phyloP scores from a whole-genome alignment of 1,284 basidiomycete species.

The Cutaneotrichosporon arboriforme region DNA sequence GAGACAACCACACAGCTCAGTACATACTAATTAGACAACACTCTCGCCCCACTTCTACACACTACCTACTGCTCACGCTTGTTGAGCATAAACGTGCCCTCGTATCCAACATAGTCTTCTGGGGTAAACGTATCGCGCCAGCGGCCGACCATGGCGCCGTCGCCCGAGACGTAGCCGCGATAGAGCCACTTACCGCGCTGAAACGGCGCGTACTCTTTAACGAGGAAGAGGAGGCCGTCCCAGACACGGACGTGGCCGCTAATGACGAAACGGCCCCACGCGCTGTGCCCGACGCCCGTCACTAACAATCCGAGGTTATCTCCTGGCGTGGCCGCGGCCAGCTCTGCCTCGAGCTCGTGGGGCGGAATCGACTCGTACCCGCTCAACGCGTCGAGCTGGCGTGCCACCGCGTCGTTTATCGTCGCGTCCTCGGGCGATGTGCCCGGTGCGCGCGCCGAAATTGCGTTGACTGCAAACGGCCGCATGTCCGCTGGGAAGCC shows the following conservation, averaged over 20 bases:
- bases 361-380: constrained; percentile 40
- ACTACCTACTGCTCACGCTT: constrained; percentile 11
- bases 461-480: constrained; percentile 15
- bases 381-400: constrained; percentile 39
- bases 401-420: constrained; percentile 30
- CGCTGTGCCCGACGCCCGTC: constrained; percentile 52
- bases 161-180: constrained; percentile 48
- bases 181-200: constrained; percentile 52
- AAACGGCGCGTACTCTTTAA: constrained; percentile 50
- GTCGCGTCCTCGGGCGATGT: constrained; percentile 36
- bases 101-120: constrained; percentile 46
- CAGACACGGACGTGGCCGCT: constrained; percentile 51
- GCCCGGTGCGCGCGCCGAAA: constrained; percentile 4
- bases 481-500: constrained; percentile 37
- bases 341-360: constrained; percentile 29
- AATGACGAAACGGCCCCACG: constrained; percentile 53
- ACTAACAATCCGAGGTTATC: constrained; percentile 43
- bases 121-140: constrained; percentile 49
- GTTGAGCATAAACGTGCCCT: constrained; percentile 49
- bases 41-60: too few relatives aligned
- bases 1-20: too few relatives aligned
- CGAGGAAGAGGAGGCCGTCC: constrained; percentile 53
- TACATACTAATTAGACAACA: too few relatives aligned
- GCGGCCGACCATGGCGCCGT: constrained; percentile 43
- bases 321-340: constrained; percentile 10